A percentile compares a stretch with the other conserved stretches of the same genome.
phyloP scores from a whole-genome alignment of 2,329 filamentous ascomycete species.

The Aspergillus glaucus region DNA sequence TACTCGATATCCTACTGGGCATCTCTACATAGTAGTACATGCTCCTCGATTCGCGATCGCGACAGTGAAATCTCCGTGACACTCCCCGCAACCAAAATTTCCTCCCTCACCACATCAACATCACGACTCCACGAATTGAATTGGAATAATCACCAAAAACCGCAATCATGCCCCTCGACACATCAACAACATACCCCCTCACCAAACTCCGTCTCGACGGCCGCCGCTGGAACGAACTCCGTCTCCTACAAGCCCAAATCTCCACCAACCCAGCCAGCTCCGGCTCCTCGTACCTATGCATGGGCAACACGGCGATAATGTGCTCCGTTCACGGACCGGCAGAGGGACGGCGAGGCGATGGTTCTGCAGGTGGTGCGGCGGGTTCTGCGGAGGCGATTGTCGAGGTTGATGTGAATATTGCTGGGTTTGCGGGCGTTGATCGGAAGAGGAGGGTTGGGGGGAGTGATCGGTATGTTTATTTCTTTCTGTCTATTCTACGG shows the following conservation, averaged over 20 bases:
- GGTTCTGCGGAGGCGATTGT: slow-evolving; percentile 58
- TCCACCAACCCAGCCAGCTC: slow-evolving; percentile 88
- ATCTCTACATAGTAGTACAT: no score
- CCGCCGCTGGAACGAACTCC: slow-evolving; percentile 94
- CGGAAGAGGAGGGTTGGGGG: slow-evolving; percentile 64
- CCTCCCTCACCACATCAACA: background rate
- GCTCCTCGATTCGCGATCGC: no score
- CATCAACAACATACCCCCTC: slow-evolving; percentile 80
- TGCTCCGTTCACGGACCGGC: slow-evolving; percentile 83
- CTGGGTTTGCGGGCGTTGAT: slow-evolving; percentile 82
- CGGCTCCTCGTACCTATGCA: slow-evolving; percentile 87
- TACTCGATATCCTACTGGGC: no score
- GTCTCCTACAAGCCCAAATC: slow-evolving; percentile 80
- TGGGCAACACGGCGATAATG: slow-evolving; percentile 96
- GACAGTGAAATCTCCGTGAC: no score
- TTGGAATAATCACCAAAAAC: background rate
- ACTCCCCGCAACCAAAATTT: background rate
- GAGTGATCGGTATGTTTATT: slow-evolving; percentile 64
- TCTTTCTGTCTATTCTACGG: background rate
- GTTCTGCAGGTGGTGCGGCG: slow-evolving; percentile 36
- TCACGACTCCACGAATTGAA: slow-evolving; percentile 1
- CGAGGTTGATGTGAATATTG: slow-evolving; percentile 74
- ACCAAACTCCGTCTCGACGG: slow-evolving; percentile 77
- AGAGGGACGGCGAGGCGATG: slow-evolving; percentile 55
- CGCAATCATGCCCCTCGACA: slow-evolving; percentile 78